Evolutionary conservation across 495 filamentous ascomycete genomes (phyloP), one percentile per base, ranked within the genome.

Genomic region (Immersiella caudata): DNA sequence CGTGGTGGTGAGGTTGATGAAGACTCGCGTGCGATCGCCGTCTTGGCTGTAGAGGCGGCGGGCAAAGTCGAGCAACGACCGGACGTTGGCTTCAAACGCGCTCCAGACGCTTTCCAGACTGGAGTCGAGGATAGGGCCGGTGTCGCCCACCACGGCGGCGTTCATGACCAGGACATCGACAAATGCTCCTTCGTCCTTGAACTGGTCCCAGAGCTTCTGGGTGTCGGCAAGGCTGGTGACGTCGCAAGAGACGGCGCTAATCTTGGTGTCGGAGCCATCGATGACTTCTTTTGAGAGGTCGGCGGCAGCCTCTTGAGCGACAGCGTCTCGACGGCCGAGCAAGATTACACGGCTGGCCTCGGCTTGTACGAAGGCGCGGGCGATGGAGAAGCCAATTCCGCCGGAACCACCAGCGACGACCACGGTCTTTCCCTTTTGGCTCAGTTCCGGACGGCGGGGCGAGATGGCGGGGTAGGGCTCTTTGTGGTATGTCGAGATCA

Each of bases 341-440:
- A 82, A 56, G 62, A 79, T 79, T 24, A 82, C 68, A 20, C 69
- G 68, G 0, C 70, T 60, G 0, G 79, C 75, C 0, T 70, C 66
- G 11, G 81, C 81, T 16, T 67, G 63, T 9, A 79, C 70, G 59
- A 83, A 82, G 33, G 65, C 67, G 24, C 54, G 70, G 36, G 76
- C 76, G 35, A 78, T 82, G 12, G 73, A 72, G 11, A 71, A 65
- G 26, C 81, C 81, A 50, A 83, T 81, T 16, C 78, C 76, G 20
- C 54, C 59, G 1, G 70, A 66, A 46, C 68, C 80, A 9, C 83
- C 85, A 6, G 84, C 85, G 27, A 88, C 69, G 24, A 86, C 61
- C 20, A 87, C 75, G 2, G 72, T 80, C 50, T 81, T 80, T 61
- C 79, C 79, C 4, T 71, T 67, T 24, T 82, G 79, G 50, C 29